Evolutionary conservation across 805 yeast species (phyloP).

Genomic region (Monosporozyma aerobia): DNA sequence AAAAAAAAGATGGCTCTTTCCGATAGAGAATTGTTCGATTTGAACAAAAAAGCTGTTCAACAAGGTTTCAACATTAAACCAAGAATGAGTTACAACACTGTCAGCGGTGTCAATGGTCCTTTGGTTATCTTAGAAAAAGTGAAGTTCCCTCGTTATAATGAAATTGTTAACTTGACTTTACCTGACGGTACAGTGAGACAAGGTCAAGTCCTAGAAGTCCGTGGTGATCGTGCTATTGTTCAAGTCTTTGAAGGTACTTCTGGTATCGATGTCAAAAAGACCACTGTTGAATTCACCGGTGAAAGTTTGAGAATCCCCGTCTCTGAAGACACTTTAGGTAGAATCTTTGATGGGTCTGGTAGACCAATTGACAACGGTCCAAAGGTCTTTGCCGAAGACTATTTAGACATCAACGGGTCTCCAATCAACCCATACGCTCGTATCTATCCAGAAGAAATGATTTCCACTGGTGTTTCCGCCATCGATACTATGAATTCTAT

Average conservation of each 20-base stretch:
- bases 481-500: constrained; percentile 99
- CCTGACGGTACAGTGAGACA: constrained; percentile 94
- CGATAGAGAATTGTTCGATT: constrained; percentile 44
- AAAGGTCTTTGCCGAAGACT: constrained; percentile 96
- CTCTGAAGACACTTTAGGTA: constrained; percentile 93
- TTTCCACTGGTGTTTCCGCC: constrained; percentile 96
- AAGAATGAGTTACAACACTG: constrained; percentile 88
- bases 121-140: constrained; percentile 83
- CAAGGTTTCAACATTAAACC: constrained; percentile 89
- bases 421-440: constrained; percentile 98
- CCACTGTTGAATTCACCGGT: constrained; percentile 96
- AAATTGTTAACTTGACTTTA: constrained; percentile 90
- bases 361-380: constrained; percentile 98
- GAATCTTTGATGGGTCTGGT: constrained; percentile 98
- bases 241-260: constrained; percentile 99
- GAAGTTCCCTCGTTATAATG: constrained; percentile 85
- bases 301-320: constrained; percentile 88
- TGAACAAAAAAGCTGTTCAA: constrained; percentile 86
- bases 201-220: constrained; percentile 96
- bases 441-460: constrained; percentile 99
- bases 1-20: constrained; percentile 22
- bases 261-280: constrained; percentile 96
- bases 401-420: constrained; percentile 95
- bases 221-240: constrained; percentile 94
- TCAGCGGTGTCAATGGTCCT: constrained; percentile 97